Evolutionary conservation across 179 eudicot genomes (phyloP), one percentile per base, ranked within the genome.

Genomic region (Nepenthes alata): DNA sequence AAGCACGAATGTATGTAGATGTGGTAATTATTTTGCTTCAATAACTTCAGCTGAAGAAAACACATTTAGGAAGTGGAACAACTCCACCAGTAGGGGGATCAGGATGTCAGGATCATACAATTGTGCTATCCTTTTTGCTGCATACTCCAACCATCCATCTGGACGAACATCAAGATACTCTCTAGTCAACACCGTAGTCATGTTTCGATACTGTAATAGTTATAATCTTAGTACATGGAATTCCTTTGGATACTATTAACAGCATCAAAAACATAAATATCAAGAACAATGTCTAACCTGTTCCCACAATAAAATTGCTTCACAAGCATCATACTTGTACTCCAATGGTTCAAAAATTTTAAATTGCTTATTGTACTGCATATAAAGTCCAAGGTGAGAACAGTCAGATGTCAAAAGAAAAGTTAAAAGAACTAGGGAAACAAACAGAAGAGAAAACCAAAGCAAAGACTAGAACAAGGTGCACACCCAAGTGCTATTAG

Each of bases 151-250:
- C 98, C 98, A 91, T 35, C 98, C 98, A 83, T 89, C 90, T 58
- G 98, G 98, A 60, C 98, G 95, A 70, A 81, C 83, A 76, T 93
- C 98, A 55, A 93, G 80, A 80, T 93, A 93, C 65, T 93, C 98
- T 79, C 97, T 83, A 37, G 98, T 93, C 86, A 93, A 82, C 63
- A 89, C 89, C 64, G 95, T 93, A 65, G 96, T 93, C 82, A 93
- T 91, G 76, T 93, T 93, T 67, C 96, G 98, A 70, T 93, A 93
- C 98, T 93, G 98, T 84, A 85, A 73, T 75, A 70, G 67, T 66
- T 59, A 72, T 25, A 81, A 57, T 16, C 59, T 37, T n/a, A 61
- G 68, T 57, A 68, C 55, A 74, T 25, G 25, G 11, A 14, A 67
- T 69, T 71, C 56, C 63, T 47, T 3, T 55, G 60, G n/a, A 44